These are phyloP conservation scores for Coemansia sp. DNA, from an alignment of 192 early-diverging fungal species.

Conservation along the genomic window DNA sequence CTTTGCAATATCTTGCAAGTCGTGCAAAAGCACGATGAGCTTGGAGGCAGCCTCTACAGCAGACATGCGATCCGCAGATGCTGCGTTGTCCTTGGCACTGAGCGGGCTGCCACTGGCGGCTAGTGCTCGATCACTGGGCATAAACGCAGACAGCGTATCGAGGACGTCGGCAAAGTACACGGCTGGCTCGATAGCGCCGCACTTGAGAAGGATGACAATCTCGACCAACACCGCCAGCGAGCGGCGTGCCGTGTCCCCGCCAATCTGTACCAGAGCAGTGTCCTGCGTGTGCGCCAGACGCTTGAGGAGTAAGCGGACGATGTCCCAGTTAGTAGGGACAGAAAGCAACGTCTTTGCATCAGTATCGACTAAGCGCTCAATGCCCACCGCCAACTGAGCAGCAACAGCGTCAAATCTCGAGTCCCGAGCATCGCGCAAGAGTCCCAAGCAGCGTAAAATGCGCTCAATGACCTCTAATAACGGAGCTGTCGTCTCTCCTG, in stretches of 20 bases:
- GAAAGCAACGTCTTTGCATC: constrained; percentile 26
- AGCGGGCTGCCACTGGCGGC: not conserved
- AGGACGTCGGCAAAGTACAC: constrained; percentile 36
- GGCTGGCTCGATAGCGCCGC: constrained; percentile 35
- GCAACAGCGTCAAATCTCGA: constrained; percentile 53
- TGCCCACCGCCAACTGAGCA: constrained; percentile 29
- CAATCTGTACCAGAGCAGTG: constrained; percentile 5
- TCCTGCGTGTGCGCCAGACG: constrained; percentile 41
- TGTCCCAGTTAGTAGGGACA: constrained; percentile 33
- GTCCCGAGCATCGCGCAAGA: constrained; percentile 59
- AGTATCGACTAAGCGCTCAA: constrained; percentile 26
- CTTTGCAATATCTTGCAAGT: constrained; percentile 46
- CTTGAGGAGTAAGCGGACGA: constrained; percentile 43
- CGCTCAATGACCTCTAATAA: constrained; percentile 30
- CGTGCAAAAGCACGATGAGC: constrained; percentile 36
- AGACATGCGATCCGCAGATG: constrained; percentile 15
- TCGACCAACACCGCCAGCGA: constrained; percentile 33
- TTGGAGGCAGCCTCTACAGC: constrained; percentile 28
- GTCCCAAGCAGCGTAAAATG: constrained; percentile 46
- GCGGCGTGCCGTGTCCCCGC: constrained; percentile 19
- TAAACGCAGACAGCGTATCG: constrained; percentile 40
- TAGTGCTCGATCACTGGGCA: constrained; percentile 43
- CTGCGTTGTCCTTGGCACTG: not conserved
- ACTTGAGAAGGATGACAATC: constrained; percentile 37
- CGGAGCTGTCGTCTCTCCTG: constrained; percentile 10